phyloP scores from a whole-genome alignment of 2,329 filamentous ascomycete genomes.

The Fusarium sp. region DNA sequence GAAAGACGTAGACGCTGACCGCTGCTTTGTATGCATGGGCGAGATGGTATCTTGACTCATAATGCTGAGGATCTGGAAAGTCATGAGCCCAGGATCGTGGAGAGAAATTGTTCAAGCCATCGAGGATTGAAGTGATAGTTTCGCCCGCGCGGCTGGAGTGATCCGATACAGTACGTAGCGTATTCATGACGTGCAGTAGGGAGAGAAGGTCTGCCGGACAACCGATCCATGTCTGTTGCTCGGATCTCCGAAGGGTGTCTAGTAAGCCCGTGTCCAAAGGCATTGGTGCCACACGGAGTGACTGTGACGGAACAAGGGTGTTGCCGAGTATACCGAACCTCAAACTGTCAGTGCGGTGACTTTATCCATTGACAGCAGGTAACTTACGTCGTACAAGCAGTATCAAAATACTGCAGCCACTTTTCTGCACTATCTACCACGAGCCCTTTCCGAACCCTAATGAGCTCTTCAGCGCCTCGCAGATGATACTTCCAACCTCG shows the following conservation, averaged over 20 bases:
- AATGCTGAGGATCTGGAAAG: not conserved
- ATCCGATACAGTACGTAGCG: not conserved
- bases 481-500: not conserved
- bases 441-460: not conserved
- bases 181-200: accelerated
- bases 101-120: accelerated
- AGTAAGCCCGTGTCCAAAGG: accelerated
- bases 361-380: not conserved
- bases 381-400: not conserved
- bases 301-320: accelerated
- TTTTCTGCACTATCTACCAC: accelerated
- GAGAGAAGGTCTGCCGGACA: not conserved
- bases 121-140: accelerated
- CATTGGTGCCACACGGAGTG: accelerated
- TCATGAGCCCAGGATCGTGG: not conserved
- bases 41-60: not conserved
- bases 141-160: accelerated
- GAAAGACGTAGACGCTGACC: not conserved
- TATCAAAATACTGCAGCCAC: not conserved
- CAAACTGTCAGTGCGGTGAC: not conserved
- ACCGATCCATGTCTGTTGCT: not conserved
- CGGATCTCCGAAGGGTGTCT: not conserved
- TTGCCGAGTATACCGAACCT: not conserved
- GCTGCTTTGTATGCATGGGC: not conserved
- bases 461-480: not conserved